These are phyloP conservation scores for Speleostelium caveatum DNA, from an alignment of 78 protist species.

Conservation along the genomic window DNA sequence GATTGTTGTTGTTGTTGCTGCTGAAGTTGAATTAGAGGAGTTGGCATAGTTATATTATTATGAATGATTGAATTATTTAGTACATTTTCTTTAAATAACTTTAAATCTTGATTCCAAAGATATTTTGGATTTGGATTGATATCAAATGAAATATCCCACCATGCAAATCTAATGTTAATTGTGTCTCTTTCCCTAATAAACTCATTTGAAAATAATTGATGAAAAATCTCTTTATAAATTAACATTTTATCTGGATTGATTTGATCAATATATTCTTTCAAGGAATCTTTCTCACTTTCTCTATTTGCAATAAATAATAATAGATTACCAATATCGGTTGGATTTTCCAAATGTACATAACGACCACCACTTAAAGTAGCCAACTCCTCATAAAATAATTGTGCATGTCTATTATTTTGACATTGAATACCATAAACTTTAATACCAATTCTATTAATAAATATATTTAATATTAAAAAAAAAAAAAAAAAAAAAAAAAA, in stretches of 20 bases:
- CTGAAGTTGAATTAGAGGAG: no score
- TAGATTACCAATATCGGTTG: slow-evolving; percentile 25
- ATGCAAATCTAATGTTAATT: slow-evolving; percentile 36
- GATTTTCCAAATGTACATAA: slow-evolving; percentile 43
- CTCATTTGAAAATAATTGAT: not conserved
- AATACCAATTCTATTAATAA: slow-evolving; percentile 33
- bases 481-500: not conserved
- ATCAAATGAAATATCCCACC: slow-evolving; percentile 77
- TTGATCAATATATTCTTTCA: not conserved
- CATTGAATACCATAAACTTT: slow-evolving; percentile 72
- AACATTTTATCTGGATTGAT: not conserved
- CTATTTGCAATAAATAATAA: slow-evolving; percentile 19
- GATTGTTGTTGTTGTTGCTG: no score
- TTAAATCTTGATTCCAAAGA: slow-evolving; percentile 10
- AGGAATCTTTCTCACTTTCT: slow-evolving; percentile 1
- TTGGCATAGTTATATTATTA: no score
- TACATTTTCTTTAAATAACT: slow-evolving; percentile 4
- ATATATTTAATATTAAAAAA: not conserved
- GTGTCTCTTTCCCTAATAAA: slow-evolving; percentile 56
- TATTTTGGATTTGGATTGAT: slow-evolving; percentile 35
- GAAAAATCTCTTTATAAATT: not conserved
- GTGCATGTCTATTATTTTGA: slow-evolving; percentile 50
- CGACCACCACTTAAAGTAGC: slow-evolving; percentile 67
- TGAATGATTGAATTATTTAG: no score
- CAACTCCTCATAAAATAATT: slow-evolving; percentile 81